phyloP scores from a whole-genome alignment of 192 early-diverging fungal species.

The Coemansia reversa region DNA sequence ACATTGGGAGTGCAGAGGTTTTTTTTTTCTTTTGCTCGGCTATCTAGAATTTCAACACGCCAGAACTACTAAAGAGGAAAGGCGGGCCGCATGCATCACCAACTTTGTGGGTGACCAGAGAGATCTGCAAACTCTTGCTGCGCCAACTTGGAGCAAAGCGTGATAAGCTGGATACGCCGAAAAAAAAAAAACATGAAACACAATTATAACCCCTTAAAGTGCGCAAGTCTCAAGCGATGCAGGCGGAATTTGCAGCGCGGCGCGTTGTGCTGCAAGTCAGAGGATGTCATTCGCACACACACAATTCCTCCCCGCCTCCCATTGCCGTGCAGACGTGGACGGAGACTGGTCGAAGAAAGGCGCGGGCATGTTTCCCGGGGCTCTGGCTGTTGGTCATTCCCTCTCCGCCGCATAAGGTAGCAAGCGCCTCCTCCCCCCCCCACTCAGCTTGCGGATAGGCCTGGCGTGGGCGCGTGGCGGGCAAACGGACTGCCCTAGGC shows the following conservation, averaged over 20 bases:
- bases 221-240: not conserved
- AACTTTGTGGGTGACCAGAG: not conserved
- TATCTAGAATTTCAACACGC: not conserved
- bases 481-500: not conserved
- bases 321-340: constrained; percentile 1
- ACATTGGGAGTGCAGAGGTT: no score
- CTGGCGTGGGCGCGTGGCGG: not conserved
- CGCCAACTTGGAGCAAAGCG: not conserved
- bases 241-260: not conserved
- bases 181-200: constrained; percentile 11
- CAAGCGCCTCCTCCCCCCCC: not conserved
- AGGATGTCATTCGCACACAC: not conserved
- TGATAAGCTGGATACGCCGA: not conserved
- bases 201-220: constrained; percentile 1
- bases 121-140: not conserved
- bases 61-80: not conserved
- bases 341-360: not conserved
- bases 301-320: not conserved
- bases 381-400: not conserved
- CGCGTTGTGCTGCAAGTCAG: not conserved
- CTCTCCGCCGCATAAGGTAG: not conserved
- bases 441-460: not conserved
- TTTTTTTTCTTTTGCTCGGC: not conserved
- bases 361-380: not conserved
- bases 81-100: not conserved